Conservation (phyloP, 2,329 filamentous ascomycete genomes). For the Balansia obtecta region DNA sequence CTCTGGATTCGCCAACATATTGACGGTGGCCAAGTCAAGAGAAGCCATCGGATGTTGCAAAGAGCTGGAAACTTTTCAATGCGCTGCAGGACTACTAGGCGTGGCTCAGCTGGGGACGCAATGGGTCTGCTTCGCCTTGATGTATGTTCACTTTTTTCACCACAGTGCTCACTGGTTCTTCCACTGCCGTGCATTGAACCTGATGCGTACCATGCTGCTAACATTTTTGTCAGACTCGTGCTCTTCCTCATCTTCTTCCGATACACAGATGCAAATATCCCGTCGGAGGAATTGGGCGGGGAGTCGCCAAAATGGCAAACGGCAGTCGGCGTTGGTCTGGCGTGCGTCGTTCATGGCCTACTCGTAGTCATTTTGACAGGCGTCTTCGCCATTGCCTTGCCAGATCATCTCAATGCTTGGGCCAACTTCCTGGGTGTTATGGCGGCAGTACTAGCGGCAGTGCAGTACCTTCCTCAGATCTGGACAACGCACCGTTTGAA, state of each 20-base stretch:
- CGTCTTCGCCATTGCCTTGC: slow-evolving; percentile 51
- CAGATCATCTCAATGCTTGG: slow-evolving; percentile 58
- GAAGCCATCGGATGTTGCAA: slow-evolving; percentile 78
- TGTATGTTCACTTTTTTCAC: slow-evolving; percentile 45
- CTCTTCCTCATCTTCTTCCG: slow-evolving; percentile 95
- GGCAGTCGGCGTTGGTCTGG: slow-evolving; percentile 59
- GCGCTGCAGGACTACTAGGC: slow-evolving; percentile 72
- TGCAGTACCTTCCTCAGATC: slow-evolving; percentile 94
- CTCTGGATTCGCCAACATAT: slow-evolving; percentile 82
- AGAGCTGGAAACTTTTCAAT: slow-evolving; percentile 69
- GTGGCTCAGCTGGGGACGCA: slow-evolving; percentile 86
- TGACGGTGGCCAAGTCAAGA: slow-evolving; percentile 72
- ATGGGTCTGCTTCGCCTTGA: slow-evolving; percentile 82
- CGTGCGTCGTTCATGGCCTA: slow-evolving; percentile 68
- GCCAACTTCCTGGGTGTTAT: slow-evolving; percentile 76
- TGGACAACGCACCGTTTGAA: slow-evolving; percentile 79
- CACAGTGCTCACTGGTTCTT: background rate
- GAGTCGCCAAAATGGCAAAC: slow-evolving; percentile 61
- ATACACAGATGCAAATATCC: slow-evolving; percentile 40
- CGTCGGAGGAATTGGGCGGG: slow-evolving; percentile 34
- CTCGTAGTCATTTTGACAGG: slow-evolving; percentile 55
- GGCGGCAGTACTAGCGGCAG: slow-evolving; percentile 62
- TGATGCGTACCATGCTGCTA: slow-evolving; percentile 7
- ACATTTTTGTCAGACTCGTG: slow-evolving; percentile 50
- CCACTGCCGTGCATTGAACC: background rate